A percentile compares a stretch with the other conserved stretches of the same genome.
phyloP scores from a whole-genome alignment of 225 moss, liverwort and hornwort genomes.

The Bryum argenteum region DNA sequence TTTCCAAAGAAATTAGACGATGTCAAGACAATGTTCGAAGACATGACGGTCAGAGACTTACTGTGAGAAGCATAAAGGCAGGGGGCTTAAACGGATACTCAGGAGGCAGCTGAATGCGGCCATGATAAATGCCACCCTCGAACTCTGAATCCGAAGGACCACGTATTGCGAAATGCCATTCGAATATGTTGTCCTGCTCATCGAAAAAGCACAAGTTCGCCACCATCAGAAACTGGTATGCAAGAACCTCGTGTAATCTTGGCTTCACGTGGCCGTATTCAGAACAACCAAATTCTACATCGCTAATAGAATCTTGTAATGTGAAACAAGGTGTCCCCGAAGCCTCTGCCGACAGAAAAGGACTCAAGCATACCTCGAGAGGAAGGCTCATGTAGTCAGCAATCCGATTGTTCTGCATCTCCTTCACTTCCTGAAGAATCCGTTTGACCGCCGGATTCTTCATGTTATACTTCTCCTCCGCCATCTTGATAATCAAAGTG shows the following conservation, averaged over 20 bases:
- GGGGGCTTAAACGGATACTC: slow-evolving; percentile 99
- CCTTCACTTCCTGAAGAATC: slow-evolving; percentile 94
- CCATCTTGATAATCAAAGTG: slow-evolving; percentile 52
- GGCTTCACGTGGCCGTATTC: background rate
- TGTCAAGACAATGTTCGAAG: background rate
- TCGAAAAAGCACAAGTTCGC: slow-evolving; percentile 28
- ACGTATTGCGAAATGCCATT: slow-evolving; percentile 98
- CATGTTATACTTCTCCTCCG: slow-evolving; percentile 95
- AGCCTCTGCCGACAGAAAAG: background rate
- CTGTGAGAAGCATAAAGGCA: slow-evolving; percentile 93
- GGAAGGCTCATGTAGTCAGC: slow-evolving; percentile 96
- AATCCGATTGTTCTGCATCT: slow-evolving; percentile 93
- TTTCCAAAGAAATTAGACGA: background rate
- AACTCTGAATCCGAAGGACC: slow-evolving; percentile 98
- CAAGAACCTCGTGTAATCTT: slow-evolving; percentile 1
- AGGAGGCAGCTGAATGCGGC: slow-evolving; percentile 97
- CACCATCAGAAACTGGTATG: background rate
- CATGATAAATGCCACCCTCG: slow-evolving; percentile 97
- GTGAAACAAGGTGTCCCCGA: background rate
- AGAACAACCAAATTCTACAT: background rate
- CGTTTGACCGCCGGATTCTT: slow-evolving; percentile 97
- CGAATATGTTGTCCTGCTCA: slow-evolving; percentile 90
- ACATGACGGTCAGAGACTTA: slow-evolving; percentile 24
- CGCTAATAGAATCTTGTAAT: background rate
- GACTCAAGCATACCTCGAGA: slow-evolving; percentile 49